phyloP scores from a whole-genome alignment of 768 basidiomycete genomes.

The Phylloporus sp. region DNA sequence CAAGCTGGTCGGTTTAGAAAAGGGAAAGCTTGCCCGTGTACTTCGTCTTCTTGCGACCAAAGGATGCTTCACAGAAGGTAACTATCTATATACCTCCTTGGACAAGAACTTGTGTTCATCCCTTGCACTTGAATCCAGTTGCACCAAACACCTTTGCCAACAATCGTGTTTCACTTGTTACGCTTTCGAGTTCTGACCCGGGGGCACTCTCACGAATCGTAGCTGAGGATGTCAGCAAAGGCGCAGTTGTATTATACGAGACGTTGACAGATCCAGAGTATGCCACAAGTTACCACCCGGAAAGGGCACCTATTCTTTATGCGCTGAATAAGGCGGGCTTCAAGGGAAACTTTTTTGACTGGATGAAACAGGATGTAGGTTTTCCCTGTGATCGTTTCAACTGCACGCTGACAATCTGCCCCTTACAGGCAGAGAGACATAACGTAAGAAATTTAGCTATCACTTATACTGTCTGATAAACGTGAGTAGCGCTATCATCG shows the following conservation, averaged over 20 bases:
- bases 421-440: constrained; percentile 10
- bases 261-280: constrained; percentile 23
- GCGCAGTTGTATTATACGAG: constrained; percentile 19
- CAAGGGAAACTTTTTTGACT: constrained; percentile 19
- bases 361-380: constrained; percentile 22
- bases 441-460: constrained; percentile 5
- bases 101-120: neutral
- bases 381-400: neutral
- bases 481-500: constrained; percentile 19
- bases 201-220: constrained; percentile 9
- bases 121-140: constrained; percentile 12
- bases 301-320: constrained; percentile 21
- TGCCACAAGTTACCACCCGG: constrained; percentile 19
- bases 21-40: constrained; percentile 28
- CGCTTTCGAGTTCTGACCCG: constrained; percentile 12
- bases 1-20: constrained; percentile 21
- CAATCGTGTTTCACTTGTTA: constrained; percentile 30
- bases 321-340: constrained; percentile 15
- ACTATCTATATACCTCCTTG: neutral
- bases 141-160: constrained; percentile 28
- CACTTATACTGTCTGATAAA: neutral
- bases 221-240: constrained; percentile 12
- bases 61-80: constrained; percentile 32
- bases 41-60: constrained; percentile 29
- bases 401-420: neutral